phyloP scores from a whole-genome alignment of 345 rosid species.

The Cardiospermum halicacabum region DNA sequence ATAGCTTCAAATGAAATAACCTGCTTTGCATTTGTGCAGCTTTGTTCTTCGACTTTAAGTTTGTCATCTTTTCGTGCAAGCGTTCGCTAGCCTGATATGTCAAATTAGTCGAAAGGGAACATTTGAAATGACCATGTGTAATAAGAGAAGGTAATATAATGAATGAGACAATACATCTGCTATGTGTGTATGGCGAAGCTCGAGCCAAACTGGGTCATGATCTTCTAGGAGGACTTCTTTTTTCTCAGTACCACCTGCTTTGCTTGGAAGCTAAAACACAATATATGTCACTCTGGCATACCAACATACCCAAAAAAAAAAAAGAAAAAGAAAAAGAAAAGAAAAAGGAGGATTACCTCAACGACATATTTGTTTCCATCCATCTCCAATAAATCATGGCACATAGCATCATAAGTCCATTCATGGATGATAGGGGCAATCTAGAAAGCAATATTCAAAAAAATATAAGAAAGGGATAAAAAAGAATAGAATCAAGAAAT shows the following conservation, averaged over 20 bases:
- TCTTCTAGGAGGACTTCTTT: conserved; percentile 83
- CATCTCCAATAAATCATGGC: conserved; percentile 92
- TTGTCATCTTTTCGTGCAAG: conserved; percentile 85
- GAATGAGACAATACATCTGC: conserved; percentile 66
- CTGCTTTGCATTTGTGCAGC: conserved; percentile 79
- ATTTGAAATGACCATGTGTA: conserved; percentile 9
- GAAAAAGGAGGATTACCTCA: conserved; percentile 47
- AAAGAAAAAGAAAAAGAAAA: neutral
- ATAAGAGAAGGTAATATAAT: conserved; percentile 16
- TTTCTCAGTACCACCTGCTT: conserved; percentile 66
- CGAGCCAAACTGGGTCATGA: conserved; percentile 88
- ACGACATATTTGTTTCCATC: conserved; percentile 74
- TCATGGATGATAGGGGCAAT: conserved; percentile 96
- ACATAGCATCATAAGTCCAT: conserved; percentile 99
- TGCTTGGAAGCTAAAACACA: conserved; percentile 60
- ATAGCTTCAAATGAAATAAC: conserved; percentile 19
- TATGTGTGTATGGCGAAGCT: conserved; percentile 87
- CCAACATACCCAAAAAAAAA: neutral
- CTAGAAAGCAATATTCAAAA: conserved; percentile 29
- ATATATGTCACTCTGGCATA: conserved; percentile 7
- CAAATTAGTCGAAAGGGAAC: conserved; percentile 13
- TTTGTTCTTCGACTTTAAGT: conserved; percentile 76
- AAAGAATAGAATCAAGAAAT: conserved; percentile 18
- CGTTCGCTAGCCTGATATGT: conserved; percentile 83
- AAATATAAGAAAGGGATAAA: neutral